A percentile compares a stretch with the other conserved stretches of the same genome.
phyloP scores from a whole-genome alignment of 1,284 basidiomycete species.

The Entoloma clypeatum region DNA sequence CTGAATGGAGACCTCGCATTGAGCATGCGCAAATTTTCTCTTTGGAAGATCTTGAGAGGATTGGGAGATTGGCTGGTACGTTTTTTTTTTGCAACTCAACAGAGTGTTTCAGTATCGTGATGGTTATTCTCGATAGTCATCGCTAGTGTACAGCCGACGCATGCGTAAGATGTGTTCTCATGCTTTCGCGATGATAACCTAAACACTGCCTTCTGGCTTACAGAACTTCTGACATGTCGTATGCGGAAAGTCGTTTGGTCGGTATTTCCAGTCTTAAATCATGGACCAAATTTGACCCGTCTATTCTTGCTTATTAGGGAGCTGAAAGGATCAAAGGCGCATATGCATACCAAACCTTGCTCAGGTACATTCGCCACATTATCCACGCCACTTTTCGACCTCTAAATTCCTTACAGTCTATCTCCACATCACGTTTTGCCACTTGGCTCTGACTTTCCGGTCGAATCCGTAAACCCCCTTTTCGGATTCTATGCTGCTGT shows the following conservation, averaged over 20 bases:
- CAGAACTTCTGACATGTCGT: slow-evolving; percentile 88
- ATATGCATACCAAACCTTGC: slow-evolving; percentile 82
- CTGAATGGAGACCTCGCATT: slow-evolving; percentile 65
- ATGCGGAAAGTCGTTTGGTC: slow-evolving; percentile 77
- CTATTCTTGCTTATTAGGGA: slow-evolving; percentile 46
- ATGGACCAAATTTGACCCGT: background rate
- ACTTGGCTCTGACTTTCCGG: slow-evolving; percentile 89
- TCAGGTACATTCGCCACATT: slow-evolving; percentile 47
- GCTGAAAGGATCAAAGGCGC: slow-evolving; percentile 77
- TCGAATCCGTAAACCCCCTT: slow-evolving; percentile 79
- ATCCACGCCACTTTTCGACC: slow-evolving; percentile 5
- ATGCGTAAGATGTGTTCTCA: slow-evolving; percentile 58
- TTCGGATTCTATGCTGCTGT: slow-evolving; percentile 87
- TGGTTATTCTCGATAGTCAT: slow-evolving; percentile 80
- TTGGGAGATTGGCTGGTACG: slow-evolving; percentile 70
- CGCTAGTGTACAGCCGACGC: slow-evolving; percentile 90
- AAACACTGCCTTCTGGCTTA: slow-evolving; percentile 1
- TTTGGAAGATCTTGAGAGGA: slow-evolving; percentile 61
- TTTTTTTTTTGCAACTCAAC: slow-evolving; percentile 11
- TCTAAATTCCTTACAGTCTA: slow-evolving; percentile 27
- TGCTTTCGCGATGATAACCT: background rate
- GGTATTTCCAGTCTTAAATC: slow-evolving; percentile 35
- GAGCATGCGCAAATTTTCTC: slow-evolving; percentile 92
- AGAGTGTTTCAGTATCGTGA: background rate
- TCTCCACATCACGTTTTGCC: slow-evolving; percentile 60